phyloP scores from a whole-genome alignment of 192 early-diverging fungal genomes.

The Podochytrium sp. region DNA sequence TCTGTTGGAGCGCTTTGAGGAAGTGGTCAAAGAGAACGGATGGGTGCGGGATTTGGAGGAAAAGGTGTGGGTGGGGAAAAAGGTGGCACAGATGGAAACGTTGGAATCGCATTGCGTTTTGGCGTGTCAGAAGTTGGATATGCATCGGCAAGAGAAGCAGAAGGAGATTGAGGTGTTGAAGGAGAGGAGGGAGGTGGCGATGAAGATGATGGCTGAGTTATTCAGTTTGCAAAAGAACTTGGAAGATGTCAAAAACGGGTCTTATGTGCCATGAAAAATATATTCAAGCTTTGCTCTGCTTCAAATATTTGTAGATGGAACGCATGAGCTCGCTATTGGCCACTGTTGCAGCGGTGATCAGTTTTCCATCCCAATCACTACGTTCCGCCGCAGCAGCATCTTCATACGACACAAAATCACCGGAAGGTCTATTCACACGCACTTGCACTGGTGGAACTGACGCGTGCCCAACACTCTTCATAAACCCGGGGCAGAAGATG shows the following conservation, averaged over 20 bases:
- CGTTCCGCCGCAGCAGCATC: constrained; percentile 27
- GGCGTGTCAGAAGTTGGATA: background rate
- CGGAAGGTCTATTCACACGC: constrained; percentile 7
- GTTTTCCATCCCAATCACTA: constrained; percentile 24
- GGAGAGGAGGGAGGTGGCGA: constrained; percentile 11
- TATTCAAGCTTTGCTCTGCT: too few species aligned
- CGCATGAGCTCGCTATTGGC: too few species aligned
- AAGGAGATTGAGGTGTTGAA: background rate
- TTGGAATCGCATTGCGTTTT: background rate
- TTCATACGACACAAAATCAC: constrained; percentile 27
- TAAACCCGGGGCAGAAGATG: constrained; percentile 25
- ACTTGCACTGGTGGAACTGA: constrained; percentile 4
- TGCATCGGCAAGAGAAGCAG: background rate
- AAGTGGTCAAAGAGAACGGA: constrained; percentile 7
- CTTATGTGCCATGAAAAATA: too few species aligned
- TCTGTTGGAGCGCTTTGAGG: background rate
- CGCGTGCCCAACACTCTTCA: constrained; percentile 1
- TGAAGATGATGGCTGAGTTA: background rate
- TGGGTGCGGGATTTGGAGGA: constrained; percentile 21
- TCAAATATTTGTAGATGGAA: too few species aligned
- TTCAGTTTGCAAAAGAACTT: too few species aligned
- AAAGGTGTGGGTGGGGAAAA: constrained; percentile 18
- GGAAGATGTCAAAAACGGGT: too few species aligned
- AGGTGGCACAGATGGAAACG: constrained; percentile 6
- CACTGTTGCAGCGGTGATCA: constrained; percentile 25